Conservation (phyloP, 331 rosid genomes). For the Telfairia occidentalis region DNA sequence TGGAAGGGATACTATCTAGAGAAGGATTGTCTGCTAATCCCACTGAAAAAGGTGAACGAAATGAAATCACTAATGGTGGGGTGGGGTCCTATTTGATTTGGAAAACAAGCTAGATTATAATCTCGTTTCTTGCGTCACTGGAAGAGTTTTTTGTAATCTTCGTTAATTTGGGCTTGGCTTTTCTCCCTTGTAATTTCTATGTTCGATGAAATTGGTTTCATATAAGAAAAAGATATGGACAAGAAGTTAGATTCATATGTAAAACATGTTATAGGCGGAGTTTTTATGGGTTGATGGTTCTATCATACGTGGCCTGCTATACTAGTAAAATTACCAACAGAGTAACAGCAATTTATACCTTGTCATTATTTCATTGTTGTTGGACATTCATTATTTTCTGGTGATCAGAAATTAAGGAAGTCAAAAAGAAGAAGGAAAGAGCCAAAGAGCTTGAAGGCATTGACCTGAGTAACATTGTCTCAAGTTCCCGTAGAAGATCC, state of each 20-base stretch:
- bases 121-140: not conserved
- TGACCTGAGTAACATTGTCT: conserved; percentile 74
- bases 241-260: not conserved
- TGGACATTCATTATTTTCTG: conserved; percentile 11
- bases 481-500: conserved; percentile 79
- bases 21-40: conserved; percentile 87
- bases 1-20: conserved; percentile 70
- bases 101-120: not conserved
- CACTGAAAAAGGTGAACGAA: conserved; percentile 63
- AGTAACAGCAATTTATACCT: not conserved
- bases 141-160: too few relatives aligned
- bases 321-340: not conserved
- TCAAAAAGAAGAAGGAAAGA: conserved; percentile 68
- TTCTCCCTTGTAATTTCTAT: not conserved
- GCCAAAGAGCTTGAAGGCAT: conserved; percentile 98
- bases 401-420: conserved; percentile 68
- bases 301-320: not conserved
- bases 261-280: not conserved
- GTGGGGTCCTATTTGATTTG: not conserved
- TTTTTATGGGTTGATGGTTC: not conserved
- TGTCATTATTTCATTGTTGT: not conserved
- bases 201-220: not conserved
- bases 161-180: not conserved
- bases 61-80: not conserved
- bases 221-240: not conserved